Evolutionary conservation across 305 asterid genomes (phyloP), one percentile per base, ranked within the genome.

Genomic region (Plantago coronopus): DNA sequence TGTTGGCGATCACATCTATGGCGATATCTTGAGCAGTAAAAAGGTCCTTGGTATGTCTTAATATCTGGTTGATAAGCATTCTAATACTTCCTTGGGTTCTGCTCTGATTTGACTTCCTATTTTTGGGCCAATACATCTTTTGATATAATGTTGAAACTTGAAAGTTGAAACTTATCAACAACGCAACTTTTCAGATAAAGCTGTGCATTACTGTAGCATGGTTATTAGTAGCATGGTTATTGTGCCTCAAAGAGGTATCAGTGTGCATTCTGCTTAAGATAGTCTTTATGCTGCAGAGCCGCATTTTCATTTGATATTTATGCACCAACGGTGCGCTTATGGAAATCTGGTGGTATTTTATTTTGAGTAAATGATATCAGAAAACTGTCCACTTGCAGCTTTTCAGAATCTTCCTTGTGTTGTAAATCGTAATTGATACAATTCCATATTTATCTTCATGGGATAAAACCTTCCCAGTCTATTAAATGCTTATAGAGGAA

Each of bases 1-100:
- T 22, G 97, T 89, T 74, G 99, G 99, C 37, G 99, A 94, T 81
- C 97, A 94, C 77, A 94, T 94, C 61, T 89, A 94, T 71, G 99
- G 99, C 55, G 99, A 94, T 76, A 94, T 94, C 68, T 78, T 94
- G 70, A 94, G 96, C 65, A 94, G 99, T 73, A 94, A 94, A 83
- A 89, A 94, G 71, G 89, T 84, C 70, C 80, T 87, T 61, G 99
- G 99, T 93, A 93, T 62, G 75, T 61, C 37, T 56, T 68, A 29
- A 23, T 21, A 23, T 65, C 23, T 60, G 22, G 27, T 50, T 69
- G 25, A 16, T 17, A 29, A 60, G 48, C 57, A 17, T 46, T 59
- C 12, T 25, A 23, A 43, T 31, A 38, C 38, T 17, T 60, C 54
- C 53, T 29, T 34, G 56, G n/a, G 57, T 61, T 51, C 48, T 63